Base-by-base conservation (phyloP, 306 rosid species). In the Rosa multiflora region DNA sequence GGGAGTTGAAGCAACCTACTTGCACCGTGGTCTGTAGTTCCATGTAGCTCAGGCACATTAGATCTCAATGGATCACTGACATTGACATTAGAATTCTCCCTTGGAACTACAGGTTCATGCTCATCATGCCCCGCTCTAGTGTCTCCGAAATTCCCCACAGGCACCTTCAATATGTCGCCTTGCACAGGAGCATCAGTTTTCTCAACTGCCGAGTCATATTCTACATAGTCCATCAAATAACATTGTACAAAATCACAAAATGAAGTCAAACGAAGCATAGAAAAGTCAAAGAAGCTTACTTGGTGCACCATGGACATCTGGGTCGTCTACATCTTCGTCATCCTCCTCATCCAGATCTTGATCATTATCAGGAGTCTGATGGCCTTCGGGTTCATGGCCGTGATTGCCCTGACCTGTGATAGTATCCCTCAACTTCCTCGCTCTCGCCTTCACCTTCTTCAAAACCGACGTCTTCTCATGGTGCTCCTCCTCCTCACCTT, bases 391-490 rank as follows among this genome's bases (percentile, higher is more conserved):
- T 3, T 78, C 89, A 10, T 86, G 81, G 32, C 78, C 86, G 1
- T 81, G 86, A 0, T 89, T 89, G 53, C 35, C 35, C 35, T 84
- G 89, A 61, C 84, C 86, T 4, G 39, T 88, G 42, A 91, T 21
- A 12, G 86, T 84, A 51, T 87, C 83, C 85, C 82, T 90, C 8
- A 94, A 81, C 88, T 91, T 91, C 88, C 75, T 94, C 7, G 96
- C 97, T 86, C 84, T 94, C 5, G 87, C 90, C 89, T 90, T 90
- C 20, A 90, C 96, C 79, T 84, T 92, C 74, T 18, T 85, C 26
- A 94, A 2, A 63, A 90, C 89, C 7, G 98, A 89, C 44, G 81
- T 89, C 88, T 90, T 88, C 87, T 89, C 97, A 77, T 78, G 88
- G 64, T 76, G 84, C 18, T 85, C 81, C 61, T 80, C 84, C 7